Evolutionary conservation across 2,329 filamentous ascomycete genomes (phyloP), one percentile per base, ranked within the genome.

Genomic region (Aspergillus tubingensis): DNA sequence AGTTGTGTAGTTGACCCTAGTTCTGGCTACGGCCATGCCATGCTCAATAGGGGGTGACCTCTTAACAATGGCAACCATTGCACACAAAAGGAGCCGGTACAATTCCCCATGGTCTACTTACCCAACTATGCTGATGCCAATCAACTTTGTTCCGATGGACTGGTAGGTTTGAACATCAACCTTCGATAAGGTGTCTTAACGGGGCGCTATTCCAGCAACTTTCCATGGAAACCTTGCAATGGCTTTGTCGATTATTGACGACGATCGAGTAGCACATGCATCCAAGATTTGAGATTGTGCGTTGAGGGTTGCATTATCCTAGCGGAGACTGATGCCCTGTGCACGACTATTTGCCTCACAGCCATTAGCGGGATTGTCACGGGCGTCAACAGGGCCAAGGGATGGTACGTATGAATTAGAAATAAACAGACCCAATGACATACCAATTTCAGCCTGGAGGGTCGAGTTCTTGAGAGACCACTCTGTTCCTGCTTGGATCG

Each of bases 181-280:
- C 48, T 38, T 32, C 43, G 47, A 10, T 44, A 38, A 30, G 27
- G 19, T 19, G 38, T 32, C 30, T n/a, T 36, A 15, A n/a, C 19
- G 39, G 17, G 51, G n/a, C 52, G n/a, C 38, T 30, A 54, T 43
- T 36, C n/a, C 23, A 30, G 53, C 38, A 44, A 8, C 25, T 43
- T 55, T 25, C 55, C 48, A 48, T 59, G 54, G 54, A 55, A 62
- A 25, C 17, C 23, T 25, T 25, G 52, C 47, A 55, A 55, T 56
- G 36, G 48, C 48, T 36, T 23, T 59, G 54, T 58, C 39, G 39
- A 61, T 60, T 58, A 59, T 63, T 59, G 59, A 49, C 13, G 59
- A 58, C 39, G 55, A 63, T 61, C 52, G 19, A 48, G n/a, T 25
- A 54, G 36, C 21, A 48, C 19, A 17, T 51, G 61, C 54, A 58